A percentile compares a stretch with the other conserved stretches of the same genome.
Evolutionary conservation across 495 filamentous ascomycete species (phyloP).

Genomic region (Sordaria brevicollis): DNA sequence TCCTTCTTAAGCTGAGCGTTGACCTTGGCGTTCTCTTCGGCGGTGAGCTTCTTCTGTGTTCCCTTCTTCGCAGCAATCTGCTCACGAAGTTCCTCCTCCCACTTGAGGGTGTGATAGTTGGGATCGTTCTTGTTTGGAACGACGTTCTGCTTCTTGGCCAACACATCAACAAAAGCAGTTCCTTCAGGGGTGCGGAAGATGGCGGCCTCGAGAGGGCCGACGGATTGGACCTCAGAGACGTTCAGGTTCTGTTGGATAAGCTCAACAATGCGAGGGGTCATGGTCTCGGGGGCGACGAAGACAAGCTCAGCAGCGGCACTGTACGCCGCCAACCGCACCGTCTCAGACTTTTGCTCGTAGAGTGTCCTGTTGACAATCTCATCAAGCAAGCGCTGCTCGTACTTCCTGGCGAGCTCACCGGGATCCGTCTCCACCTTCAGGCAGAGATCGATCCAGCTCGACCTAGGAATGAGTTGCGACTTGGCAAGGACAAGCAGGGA

Average conservation of each 20-base stretch:
- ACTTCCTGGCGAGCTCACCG: constrained; percentile 55
- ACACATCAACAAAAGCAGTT: constrained; percentile 77
- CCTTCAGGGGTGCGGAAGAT: constrained; percentile 86
- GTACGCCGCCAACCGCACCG: constrained; percentile 59
- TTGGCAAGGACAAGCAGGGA: constrained; percentile 69
- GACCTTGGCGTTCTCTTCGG: constrained; percentile 81
- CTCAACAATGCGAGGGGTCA: constrained; percentile 64
- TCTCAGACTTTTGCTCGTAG: constrained; percentile 33
- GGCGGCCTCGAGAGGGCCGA: constrained; percentile 79
- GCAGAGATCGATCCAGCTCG: constrained; percentile 82
- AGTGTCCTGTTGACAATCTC: constrained; percentile 39
- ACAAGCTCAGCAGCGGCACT: constrained; percentile 78
- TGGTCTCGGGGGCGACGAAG: constrained; percentile 79
- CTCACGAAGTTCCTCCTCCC: constrained; percentile 85
- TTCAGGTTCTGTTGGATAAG: constrained; percentile 64
- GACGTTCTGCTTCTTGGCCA: constrained; percentile 65
- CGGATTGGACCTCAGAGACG: constrained; percentile 48
- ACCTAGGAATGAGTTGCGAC: constrained; percentile 61
- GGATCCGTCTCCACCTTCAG: constrained; percentile 72
- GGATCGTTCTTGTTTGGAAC: constrained; percentile 69
- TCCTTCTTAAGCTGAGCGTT: constrained; percentile 88
- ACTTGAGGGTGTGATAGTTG: constrained; percentile 92
- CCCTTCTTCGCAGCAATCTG: constrained; percentile 91
- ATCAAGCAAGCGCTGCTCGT: constrained; percentile 33
- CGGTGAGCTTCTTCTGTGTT: constrained; percentile 76